phyloP scores from a whole-genome alignment of 2,329 filamentous ascomycete species.

The Neopestalotiopsis rosae region DNA sequence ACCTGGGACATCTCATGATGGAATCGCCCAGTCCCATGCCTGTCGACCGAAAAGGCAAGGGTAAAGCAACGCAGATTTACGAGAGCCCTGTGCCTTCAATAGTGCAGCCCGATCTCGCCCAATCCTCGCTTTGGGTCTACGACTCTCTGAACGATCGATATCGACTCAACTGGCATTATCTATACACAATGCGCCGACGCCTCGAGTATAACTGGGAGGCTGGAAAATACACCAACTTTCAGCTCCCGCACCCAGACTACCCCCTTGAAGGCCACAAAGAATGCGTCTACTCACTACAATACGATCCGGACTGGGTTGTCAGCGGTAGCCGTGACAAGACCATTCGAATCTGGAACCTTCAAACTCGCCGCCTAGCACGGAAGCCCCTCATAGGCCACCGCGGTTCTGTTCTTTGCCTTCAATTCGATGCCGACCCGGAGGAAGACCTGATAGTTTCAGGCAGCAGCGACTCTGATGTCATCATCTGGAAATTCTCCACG shows the following conservation, averaged over 20 bases:
- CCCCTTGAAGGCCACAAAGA: slow-evolving; percentile 85
- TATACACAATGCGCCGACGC: slow-evolving; percentile 85
- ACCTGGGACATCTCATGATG: slow-evolving; percentile 39
- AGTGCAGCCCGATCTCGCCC: slow-evolving; percentile 37
- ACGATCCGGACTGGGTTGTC: slow-evolving; percentile 82
- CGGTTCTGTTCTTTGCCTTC: slow-evolving; percentile 90
- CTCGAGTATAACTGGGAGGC: slow-evolving; percentile 92
- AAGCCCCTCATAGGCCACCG: slow-evolving; percentile 77
- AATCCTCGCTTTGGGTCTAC: slow-evolving; percentile 57
- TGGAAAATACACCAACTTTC: slow-evolving; percentile 83
- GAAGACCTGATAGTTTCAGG: slow-evolving; percentile 96
- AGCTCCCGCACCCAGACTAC: slow-evolving; percentile 83
- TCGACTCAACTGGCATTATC: slow-evolving; percentile 87
- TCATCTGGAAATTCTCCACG: slow-evolving; percentile 92
- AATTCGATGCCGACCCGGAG: slow-evolving; percentile 87
- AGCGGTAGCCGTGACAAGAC: slow-evolving; percentile 91
- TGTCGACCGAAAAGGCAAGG: slow-evolving; percentile 41
- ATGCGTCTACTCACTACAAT: slow-evolving; percentile 95
- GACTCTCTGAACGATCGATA: slow-evolving; percentile 53
- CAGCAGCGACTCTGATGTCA: slow-evolving; percentile 89
- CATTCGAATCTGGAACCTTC: slow-evolving; percentile 88
- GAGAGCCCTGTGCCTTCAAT: slow-evolving; percentile 15
- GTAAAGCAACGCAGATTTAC: slow-evolving; percentile 34
- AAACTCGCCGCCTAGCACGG: slow-evolving; percentile 77
- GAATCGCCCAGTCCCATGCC: slow-evolving; percentile 39